Evolutionary conservation across 2,329 filamentous ascomycete genomes (phyloP).

Genomic region (Trichoderma sp.): DNA sequence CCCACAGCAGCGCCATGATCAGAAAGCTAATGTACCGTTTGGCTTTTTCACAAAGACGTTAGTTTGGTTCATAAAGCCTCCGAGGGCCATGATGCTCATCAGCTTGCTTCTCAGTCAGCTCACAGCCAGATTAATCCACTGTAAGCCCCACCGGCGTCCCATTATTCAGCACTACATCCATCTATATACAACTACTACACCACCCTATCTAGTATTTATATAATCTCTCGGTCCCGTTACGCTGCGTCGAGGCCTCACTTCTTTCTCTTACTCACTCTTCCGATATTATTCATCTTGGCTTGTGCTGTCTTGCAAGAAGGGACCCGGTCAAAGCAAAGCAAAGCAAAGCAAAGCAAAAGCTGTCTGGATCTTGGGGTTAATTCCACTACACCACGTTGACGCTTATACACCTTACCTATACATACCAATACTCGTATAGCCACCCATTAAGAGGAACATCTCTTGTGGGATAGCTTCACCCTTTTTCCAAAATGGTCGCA

Average conservation of each 20-base stretch:
- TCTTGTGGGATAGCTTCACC: background rate
- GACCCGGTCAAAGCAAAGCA: background rate
- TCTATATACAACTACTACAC: background rate
- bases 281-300: background rate
- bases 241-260: background rate
- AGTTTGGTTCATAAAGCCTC: background rate
- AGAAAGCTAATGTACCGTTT: background rate
- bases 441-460: background rate
- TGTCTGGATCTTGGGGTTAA: background rate
- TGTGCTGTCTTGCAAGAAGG: background rate
- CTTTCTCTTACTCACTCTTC: background rate
- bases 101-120: constrained; percentile 9
- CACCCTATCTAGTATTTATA: constrained; percentile 5
- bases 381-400: background rate
- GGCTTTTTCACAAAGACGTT: background rate
- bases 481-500: constrained; percentile 44
- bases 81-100: background rate
- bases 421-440: background rate
- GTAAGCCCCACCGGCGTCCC: background rate
- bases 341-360: background rate
- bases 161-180: constrained; percentile 5
- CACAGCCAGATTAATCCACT: background rate
- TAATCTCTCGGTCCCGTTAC: constrained; percentile 14
- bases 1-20: background rate
- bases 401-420: background rate